Conservation (phyloP, 495 filamentous ascomycete genomes). For the Cudoniella acicularis region DNA sequence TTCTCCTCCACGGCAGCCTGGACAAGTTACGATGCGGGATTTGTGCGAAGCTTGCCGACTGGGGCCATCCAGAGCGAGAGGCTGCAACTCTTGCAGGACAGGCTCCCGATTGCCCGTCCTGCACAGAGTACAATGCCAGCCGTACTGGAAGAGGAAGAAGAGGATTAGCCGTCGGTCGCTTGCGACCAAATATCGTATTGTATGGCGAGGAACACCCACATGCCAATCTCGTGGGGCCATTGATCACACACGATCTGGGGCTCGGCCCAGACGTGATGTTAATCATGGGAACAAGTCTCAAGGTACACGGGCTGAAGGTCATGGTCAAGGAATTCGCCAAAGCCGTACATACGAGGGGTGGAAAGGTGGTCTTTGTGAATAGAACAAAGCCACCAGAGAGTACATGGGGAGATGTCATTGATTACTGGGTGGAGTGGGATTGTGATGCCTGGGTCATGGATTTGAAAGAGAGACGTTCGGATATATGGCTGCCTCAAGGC, state of each 20-base stretch:
- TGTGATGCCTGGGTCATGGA: conserved; percentile 67
- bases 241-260: conserved; percentile 60
- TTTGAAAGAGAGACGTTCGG: conserved; percentile 48
- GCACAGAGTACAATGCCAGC: conserved; percentile 49
- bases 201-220: conserved; percentile 69
- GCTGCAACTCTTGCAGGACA: conserved; percentile 48
- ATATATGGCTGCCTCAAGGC: conserved; percentile 47
- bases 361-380: conserved; percentile 67
- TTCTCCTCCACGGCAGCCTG: conserved; percentile 64
- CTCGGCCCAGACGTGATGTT: conserved; percentile 60
- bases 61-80: conserved; percentile 51
- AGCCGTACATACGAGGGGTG: conserved; percentile 58
- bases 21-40: conserved; percentile 57
- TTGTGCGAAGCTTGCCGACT: conserved; percentile 54
- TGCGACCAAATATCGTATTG: conserved; percentile 65
- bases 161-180: conserved; percentile 56
- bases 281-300: conserved; percentile 64
- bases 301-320: conserved; percentile 64
- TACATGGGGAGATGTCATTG: conserved; percentile 62
- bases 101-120: conserved; percentile 61
- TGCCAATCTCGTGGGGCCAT: conserved; percentile 56
- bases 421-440: conserved; percentile 68
- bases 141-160: conserved; percentile 59
- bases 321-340: conserved; percentile 68
- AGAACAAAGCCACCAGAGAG: conserved; percentile 64